These are phyloP conservation scores for Diaporthe ilicicola DNA, from an alignment of 2,329 filamentous ascomycete genomes.

Conservation along the genomic window DNA sequence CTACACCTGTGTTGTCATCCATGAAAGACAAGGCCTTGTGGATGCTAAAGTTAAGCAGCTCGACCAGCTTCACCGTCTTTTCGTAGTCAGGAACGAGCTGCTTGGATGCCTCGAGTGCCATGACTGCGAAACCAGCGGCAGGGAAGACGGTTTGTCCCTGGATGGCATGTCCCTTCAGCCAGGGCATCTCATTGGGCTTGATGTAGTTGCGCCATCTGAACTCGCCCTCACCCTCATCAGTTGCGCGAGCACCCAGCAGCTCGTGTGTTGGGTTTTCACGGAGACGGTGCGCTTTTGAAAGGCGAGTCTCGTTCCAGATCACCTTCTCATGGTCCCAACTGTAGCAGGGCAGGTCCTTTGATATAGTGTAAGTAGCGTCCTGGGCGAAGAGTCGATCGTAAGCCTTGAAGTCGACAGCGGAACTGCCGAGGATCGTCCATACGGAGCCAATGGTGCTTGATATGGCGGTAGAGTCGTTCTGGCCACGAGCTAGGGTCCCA, in stretches of 20 bases:
- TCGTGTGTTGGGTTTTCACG: constrained; percentile 24
- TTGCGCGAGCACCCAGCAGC: constrained; percentile 26
- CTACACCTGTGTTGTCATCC: constrained; percentile 25
- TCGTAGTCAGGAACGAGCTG: not conserved
- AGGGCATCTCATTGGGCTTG: constrained; percentile 41
- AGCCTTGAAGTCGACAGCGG: constrained; percentile 14
- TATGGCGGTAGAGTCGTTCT: constrained; percentile 34
- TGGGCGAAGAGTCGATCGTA: constrained; percentile 18
- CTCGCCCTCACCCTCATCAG: constrained; percentile 17
- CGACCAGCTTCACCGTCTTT: constrained; percentile 21
- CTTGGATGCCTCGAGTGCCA: constrained; percentile 36
- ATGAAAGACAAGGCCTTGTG: constrained; percentile 35
- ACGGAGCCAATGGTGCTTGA: constrained; percentile 33
- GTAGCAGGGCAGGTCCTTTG: constrained; percentile 31
- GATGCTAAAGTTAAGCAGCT: constrained; percentile 37
- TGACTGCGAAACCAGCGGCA: constrained; percentile 37
- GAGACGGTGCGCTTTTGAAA: not conserved
- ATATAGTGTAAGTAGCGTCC: not conserved
- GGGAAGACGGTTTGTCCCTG: constrained; percentile 50
- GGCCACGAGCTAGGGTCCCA: constrained; percentile 36
- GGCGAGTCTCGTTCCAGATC: constrained; percentile 30
- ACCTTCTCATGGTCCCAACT: constrained; percentile 28
- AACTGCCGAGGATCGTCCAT: constrained; percentile 25
- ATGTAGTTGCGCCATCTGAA: constrained; percentile 40
- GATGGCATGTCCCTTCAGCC: constrained; percentile 49